Percentiles rank a stretch among this genome's conserved stretches.
Conservation (phyloP, 1,284 basidiomycete species). For the Phellinidium pouzarii region DNA sequence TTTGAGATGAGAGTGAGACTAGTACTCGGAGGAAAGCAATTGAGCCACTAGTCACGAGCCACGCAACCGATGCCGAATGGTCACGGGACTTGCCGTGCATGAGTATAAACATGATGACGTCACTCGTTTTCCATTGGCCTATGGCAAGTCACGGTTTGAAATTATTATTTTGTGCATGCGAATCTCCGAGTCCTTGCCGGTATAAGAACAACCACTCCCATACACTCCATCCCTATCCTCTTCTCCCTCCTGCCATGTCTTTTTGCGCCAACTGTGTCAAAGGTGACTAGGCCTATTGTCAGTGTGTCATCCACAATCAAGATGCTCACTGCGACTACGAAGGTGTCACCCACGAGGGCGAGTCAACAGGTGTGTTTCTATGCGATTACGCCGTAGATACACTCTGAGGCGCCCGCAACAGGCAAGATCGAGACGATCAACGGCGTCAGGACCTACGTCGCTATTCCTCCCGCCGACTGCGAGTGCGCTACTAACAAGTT, state of each 20-base stretch:
- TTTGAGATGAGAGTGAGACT: background rate
- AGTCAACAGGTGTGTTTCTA: slow-evolving; percentile 35
- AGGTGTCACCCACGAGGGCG: slow-evolving; percentile 55
- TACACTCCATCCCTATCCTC: background rate
- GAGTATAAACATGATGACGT: background rate
- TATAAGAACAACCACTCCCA: background rate
- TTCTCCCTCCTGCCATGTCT: slow-evolving; percentile 9
- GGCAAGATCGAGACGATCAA: slow-evolving; percentile 37
- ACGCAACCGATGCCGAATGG: background rate
- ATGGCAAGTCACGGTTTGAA: background rate
- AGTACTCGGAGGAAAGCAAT: background rate
- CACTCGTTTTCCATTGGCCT: background rate
- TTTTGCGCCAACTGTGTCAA: slow-evolving; percentile 17
- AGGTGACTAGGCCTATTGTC: slow-evolving; percentile 1
- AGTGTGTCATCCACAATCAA: background rate
- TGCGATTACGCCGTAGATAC: background rate
- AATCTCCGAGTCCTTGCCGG: background rate
- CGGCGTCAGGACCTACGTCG: slow-evolving; percentile 44
- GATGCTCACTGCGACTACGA: background rate
- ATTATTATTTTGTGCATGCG: background rate
- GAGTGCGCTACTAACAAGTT: background rate
- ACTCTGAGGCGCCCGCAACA: slow-evolving; percentile 9
- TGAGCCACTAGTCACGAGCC: too few species aligned
- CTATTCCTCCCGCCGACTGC: slow-evolving; percentile 33
- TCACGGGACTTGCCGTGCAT: too few species aligned